phyloP scores from a whole-genome alignment of 2,329 filamentous ascomycete species.

The Zopfia rhizophila region DNA sequence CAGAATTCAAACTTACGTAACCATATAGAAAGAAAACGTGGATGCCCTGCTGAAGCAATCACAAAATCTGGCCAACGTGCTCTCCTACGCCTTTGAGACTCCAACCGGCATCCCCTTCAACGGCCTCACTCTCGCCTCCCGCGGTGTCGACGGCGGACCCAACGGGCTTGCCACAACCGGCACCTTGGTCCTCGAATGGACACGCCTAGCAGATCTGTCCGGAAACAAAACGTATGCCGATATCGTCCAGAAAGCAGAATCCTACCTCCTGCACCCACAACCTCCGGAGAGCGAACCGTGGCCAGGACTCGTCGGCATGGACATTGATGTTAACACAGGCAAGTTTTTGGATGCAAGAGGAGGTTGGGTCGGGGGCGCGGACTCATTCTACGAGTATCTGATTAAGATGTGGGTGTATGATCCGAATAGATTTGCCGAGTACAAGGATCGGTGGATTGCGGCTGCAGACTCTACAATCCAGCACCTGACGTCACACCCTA shows the following conservation, averaged over 20 bases:
- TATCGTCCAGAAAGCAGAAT: slow-evolving; percentile 74
- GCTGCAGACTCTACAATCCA: slow-evolving; percentile 81
- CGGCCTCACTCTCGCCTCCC: slow-evolving; percentile 68
- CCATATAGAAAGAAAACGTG: slow-evolving; percentile 55
- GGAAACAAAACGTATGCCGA: slow-evolving; percentile 73
- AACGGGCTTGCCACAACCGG: slow-evolving; percentile 83
- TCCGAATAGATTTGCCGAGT: slow-evolving; percentile 67
- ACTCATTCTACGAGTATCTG: slow-evolving; percentile 89
- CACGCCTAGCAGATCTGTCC: slow-evolving; percentile 78
- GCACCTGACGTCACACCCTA: slow-evolving; percentile 75
- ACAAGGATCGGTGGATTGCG: slow-evolving; percentile 77
- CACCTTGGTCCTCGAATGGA: slow-evolving; percentile 86
- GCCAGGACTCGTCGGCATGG: slow-evolving; percentile 78
- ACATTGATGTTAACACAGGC: slow-evolving; percentile 73
- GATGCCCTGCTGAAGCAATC: slow-evolving; percentile 74
- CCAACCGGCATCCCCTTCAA: slow-evolving; percentile 79
- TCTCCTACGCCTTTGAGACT: slow-evolving; percentile 83
- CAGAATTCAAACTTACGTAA: slow-evolving; percentile 2
- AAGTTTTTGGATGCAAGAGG: slow-evolving; percentile 73
- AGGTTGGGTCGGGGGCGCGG: slow-evolving; percentile 80
- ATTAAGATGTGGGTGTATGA: slow-evolving; percentile 93
- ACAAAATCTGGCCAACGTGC: slow-evolving; percentile 72
- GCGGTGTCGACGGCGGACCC: slow-evolving; percentile 59
- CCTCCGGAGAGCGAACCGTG: slow-evolving; percentile 74
- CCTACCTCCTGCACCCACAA: slow-evolving; percentile 74